phyloP scores from a whole-genome alignment of 306 rosid genomes.

The Trifolium dubium region DNA sequence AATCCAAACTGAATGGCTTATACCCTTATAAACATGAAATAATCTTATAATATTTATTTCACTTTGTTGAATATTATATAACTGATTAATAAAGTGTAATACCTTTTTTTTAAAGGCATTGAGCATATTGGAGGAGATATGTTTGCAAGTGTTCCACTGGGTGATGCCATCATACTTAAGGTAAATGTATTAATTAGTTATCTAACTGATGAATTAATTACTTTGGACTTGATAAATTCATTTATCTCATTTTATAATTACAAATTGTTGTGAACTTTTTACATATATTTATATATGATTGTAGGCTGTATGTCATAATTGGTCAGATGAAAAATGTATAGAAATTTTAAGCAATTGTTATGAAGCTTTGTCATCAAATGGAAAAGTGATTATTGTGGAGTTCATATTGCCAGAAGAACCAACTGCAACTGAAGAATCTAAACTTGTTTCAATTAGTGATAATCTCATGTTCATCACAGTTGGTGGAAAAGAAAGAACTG shows the following conservation, averaged over 20 bases:
- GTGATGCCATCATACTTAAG: conserved; percentile 46
- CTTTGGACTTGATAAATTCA: neutral
- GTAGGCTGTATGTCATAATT: conserved; percentile 41
- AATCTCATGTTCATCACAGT: conserved; percentile 40
- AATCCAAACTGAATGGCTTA: too few relatives aligned
- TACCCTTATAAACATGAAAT: too few relatives aligned
- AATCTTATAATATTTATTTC: too few relatives aligned
- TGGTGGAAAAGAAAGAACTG: conserved; percentile 53
- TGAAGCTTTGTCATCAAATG: conserved; percentile 41
- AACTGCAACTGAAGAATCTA: conserved; percentile 18
- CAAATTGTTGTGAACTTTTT: neutral
- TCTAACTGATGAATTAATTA: too few relatives aligned
- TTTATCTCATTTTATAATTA: neutral
- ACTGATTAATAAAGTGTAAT: neutral
- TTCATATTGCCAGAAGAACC: conserved; percentile 44
- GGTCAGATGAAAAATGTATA: conserved; percentile 47
- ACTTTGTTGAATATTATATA: neutral
- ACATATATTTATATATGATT: neutral
- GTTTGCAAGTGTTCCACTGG: conserved; percentile 41
- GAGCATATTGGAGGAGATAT: conserved; percentile 50
- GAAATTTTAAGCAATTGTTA: conserved; percentile 38
- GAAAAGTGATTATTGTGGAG: conserved; percentile 48
- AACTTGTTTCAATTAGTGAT: conserved; percentile 38
- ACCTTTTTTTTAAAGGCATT: conserved; percentile 39
- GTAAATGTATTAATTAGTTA: neutral